Percentiles rank a stretch among this genome's conserved stretches.
Evolutionary conservation across 2,329 filamentous ascomycete species (phyloP).

Genomic region (Colletotrichum camelliae): DNA sequence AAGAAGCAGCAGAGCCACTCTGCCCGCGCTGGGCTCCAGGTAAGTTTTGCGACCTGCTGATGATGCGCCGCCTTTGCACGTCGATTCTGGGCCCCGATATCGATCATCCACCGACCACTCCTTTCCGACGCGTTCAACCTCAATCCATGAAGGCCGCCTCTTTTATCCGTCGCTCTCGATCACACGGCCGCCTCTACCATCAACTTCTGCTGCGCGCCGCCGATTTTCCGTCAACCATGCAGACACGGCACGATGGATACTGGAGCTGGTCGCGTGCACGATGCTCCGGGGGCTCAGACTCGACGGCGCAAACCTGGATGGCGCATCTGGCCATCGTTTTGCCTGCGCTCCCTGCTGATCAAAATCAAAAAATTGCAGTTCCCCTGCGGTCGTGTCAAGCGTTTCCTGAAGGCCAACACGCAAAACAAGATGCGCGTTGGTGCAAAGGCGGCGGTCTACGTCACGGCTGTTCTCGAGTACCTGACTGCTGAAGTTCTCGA

Average conservation of each 20-base stretch:
- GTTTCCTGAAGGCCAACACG: conserved; percentile 98
- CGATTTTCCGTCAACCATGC: background rate
- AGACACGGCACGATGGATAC: background rate
- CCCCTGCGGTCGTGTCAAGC: conserved; percentile 99
- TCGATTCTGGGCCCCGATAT: conserved; percentile 16
- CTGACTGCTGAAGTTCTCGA: conserved; percentile 97
- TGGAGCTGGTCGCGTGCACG: conserved; percentile 9
- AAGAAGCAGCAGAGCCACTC: conserved; percentile 97
- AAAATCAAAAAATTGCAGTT: conserved; percentile 65
- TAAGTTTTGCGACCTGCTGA: conserved; percentile 55
- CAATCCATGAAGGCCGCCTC: background rate
- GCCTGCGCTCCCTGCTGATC: background rate
- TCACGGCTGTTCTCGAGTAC: conserved; percentile 97
- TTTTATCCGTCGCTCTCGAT: background rate
- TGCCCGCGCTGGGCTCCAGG: conserved; percentile 93
- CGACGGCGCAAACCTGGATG: conserved; percentile 3
- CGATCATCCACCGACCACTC: conserved; percentile 12
- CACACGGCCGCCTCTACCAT: background rate
- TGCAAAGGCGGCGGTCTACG: conserved; percentile 97
- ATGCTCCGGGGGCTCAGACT: background rate
- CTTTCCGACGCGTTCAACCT: conserved; percentile 21
- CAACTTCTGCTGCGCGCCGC: background rate
- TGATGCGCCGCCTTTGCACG: conserved; percentile 23
- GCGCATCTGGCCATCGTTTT: background rate
- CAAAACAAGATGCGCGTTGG: conserved; percentile 99